Percentiles rank a stretch among this genome's conserved stretches.
Conservation (phyloP, 371 early-diverging fungal genomes). For the Circinella minor region DNA sequence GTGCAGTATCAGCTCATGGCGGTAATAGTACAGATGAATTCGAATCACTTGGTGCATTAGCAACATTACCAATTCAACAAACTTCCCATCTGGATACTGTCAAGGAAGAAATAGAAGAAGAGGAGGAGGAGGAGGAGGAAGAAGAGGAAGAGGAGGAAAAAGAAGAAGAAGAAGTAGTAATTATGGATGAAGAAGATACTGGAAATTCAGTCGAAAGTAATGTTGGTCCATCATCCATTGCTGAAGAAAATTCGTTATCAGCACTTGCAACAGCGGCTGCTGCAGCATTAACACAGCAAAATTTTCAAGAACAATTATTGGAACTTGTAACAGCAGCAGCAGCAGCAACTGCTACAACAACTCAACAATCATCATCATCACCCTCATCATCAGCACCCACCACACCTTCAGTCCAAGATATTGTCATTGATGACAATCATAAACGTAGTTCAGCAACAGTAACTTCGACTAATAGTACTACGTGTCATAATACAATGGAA, state of each 20-base stretch:
- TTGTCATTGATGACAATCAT: neutral
- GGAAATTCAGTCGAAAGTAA: too few species aligned
- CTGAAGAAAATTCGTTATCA: neutral
- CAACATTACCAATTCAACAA: neutral
- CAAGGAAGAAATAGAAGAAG: neutral
- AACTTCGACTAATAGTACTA: neutral
- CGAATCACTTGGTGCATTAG: conserved; percentile 9
- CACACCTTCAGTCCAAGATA: neutral
- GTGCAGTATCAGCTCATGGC: conserved; percentile 33
- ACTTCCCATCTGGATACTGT: neutral
- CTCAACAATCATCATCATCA: neutral
- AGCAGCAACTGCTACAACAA: neutral
- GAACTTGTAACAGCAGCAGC: conserved; percentile 25
- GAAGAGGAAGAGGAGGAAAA: neutral
- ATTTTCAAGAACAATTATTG: conserved; percentile 38
- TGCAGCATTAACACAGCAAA: conserved; percentile 4
- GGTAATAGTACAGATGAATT: neutral
- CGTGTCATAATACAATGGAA: too few species aligned
- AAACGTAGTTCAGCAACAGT: conserved; percentile 2
- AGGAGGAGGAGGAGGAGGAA: neutral
- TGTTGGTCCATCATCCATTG: neutral
- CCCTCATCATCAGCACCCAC: conserved; percentile 8
- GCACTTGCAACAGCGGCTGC: neutral
- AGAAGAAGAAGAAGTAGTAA: neutral
- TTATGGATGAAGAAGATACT: too few species aligned